Evolutionary conservation across 1,139 yeast genomes (phyloP), one percentile per base, ranked within the genome.

Genomic region (Yamadazyma oceani): DNA sequence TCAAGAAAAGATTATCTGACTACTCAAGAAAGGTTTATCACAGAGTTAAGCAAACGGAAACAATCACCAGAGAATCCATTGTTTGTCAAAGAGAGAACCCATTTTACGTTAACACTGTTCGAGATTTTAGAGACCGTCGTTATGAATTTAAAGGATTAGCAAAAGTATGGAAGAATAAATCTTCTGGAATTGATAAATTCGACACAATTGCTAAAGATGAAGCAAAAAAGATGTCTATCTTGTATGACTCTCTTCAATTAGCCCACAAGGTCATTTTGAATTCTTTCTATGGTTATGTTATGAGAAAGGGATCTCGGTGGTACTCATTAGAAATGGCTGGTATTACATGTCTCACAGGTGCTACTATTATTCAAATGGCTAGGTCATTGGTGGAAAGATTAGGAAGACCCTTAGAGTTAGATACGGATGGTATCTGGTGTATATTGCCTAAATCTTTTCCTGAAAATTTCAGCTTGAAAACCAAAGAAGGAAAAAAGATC

Each of bases 281-380:
- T 56, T 92, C 98, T 0, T 94, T 94, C 57, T 94, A 94, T 53
- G 99, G 99, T 33, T 94, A 94, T 56, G 98, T 92, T 16, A 94
- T 94, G 98, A 78, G 99, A 64, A 94, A 92, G 55, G 99, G 98
- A 25, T 90, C 97, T 0, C 75, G 99, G 45, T 94, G 99, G 99
- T 94, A 90, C 55, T 92, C 98, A 0, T 90, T 94, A 95, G 98
- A 92, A 62, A 94, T 94, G 98, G 99, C 98, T 0, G 99, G 98
- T 45, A 95, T 94, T 13, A 94, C 99, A 0, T 94, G 98, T 73
- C 73, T 90, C 38, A 94, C 98, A 0, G 99, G 99, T 41, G 97
- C 98, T 0, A 88, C 95, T 0, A 92, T 94, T 50, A 94, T 94
- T 66, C 98, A 94, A 62, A 85, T 90, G 92, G 99, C 98, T 0